A percentile compares a stretch with the other conserved stretches of the same genome.
Evolutionary conservation across 2,329 filamentous ascomycete species (phyloP).

Genomic region (Microdochium bolleyi): DNA sequence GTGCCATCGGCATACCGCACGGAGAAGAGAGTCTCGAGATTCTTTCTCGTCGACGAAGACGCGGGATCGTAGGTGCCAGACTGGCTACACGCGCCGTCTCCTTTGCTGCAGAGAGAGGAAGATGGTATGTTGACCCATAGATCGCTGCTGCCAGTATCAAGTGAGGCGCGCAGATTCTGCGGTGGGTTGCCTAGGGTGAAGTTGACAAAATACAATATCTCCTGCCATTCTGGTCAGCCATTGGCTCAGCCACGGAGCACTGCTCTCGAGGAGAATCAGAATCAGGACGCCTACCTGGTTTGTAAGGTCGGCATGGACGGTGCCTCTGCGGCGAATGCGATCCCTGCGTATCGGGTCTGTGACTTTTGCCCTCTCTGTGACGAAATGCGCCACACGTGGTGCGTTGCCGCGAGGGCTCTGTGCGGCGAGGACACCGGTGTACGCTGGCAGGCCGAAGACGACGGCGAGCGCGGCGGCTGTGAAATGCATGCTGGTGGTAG

Average conservation of each 20-base stretch:
- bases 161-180: conserved; percentile 47
- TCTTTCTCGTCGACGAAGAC: conserved; percentile 67
- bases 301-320: conserved; percentile 38
- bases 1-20: conserved; percentile 83
- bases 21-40: conserved; percentile 70
- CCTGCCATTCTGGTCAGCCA: conserved; percentile 24
- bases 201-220: conserved; percentile 59
- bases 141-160: conserved; percentile 64
- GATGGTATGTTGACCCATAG: conserved; percentile 60
- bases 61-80: conserved; percentile 64
- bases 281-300: conserved; percentile 41
- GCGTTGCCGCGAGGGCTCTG: conserved; percentile 9
- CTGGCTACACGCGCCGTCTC: conserved; percentile 42
- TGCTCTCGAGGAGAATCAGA: background rate
- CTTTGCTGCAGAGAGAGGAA: conserved; percentile 50
- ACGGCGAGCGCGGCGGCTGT: conserved; percentile 15
- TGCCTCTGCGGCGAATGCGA: conserved; percentile 33
- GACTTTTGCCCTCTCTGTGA: conserved; percentile 30
- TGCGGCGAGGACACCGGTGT: conserved; percentile 16
- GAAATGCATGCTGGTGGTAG: conserved; percentile 13
- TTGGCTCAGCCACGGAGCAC: too few species aligned
- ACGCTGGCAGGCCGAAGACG: conserved; percentile 12
- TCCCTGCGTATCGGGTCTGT: conserved; percentile 35
- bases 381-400: conserved; percentile 36
- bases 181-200: conserved; percentile 54